Percentiles rank a stretch among this genome's conserved stretches.
Evolutionary conservation across 352 stramenopile genomes (phyloP).

Genomic region (Thalassiosira hispida): DNA sequence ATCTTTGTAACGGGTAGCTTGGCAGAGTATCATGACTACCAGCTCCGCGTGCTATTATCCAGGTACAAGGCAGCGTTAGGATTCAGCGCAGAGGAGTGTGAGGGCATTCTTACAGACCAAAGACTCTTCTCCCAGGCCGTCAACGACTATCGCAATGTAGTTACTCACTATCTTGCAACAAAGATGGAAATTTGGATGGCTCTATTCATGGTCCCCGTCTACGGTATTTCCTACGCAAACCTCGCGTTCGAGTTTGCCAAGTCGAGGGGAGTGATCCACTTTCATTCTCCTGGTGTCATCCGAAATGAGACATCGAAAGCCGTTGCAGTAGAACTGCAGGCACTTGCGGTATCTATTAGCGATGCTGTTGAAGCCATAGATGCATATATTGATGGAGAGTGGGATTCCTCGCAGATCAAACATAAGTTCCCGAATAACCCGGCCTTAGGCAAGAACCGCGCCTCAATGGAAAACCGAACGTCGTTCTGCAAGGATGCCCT

Average conservation of each 20-base stretch:
- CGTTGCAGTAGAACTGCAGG: not conserved
- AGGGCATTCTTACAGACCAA: slow-evolving; percentile 1
- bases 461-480: too few species aligned
- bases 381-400: not conserved
- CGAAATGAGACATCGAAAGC: not conserved
- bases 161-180: not conserved
- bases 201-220: not conserved
- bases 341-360: not conserved
- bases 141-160: not conserved
- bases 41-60: not conserved
- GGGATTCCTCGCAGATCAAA: not conserved
- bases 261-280: slow-evolving; percentile 21
- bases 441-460: not conserved
- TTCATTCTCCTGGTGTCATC: not conserved
- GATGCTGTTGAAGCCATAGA: not conserved
- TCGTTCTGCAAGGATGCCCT: not conserved
- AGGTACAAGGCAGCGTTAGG: not conserved
- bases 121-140: not conserved
- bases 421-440: not conserved
- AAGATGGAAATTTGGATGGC: slow-evolving; percentile 19
- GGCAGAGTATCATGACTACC: slow-evolving; percentile 17
- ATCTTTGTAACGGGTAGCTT: slow-evolving; percentile 10
- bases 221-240: not conserved
- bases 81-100: not conserved
- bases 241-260: slow-evolving; percentile 18